Base-by-base conservation (phyloP, 768 basidiomycete species). In the Lanmaoa rubissima region DNA sequence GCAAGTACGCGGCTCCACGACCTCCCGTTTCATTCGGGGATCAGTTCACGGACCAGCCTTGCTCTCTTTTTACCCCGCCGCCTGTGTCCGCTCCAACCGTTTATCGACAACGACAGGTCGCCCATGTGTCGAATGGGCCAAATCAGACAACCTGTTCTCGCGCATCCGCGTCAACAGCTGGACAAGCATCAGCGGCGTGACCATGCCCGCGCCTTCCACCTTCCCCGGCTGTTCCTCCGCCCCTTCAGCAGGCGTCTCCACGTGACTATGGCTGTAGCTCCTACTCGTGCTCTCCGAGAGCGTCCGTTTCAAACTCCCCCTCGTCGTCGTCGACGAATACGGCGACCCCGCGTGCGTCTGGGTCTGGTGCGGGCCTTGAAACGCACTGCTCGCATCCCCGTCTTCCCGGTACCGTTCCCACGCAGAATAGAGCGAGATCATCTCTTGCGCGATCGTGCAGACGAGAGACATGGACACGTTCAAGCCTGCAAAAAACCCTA, bases 401-500 rank as follows among this genome's bases (percentile, higher is more conserved):
- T 88, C 84, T 58, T 92, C 88, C 54, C 84, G 85, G 73, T 92
- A 93, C 10, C 83, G 77, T 39, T 90, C 89, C 93, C 95, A 98
- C 0, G 94, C 80, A 5, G 89, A 83, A 72, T 98, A 98, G 35
- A 97, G 73, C 5, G 89, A 84, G 52, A 98, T 80, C 61, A 98
- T 92, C 74, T 98, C 92, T 67, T 98, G 95, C 0, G 88, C 83
- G 64, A 97, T 87, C 40, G 89, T 86, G 28, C 92, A 84, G 40
- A 99, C 75, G 55, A 90, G 80, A 1, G 88, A 79, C 61, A 95
- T 79, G 48, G 88, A 93, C 55, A 98, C 85, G 73, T 94, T 90
- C 17, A 99, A 80, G 4, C 84, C 84, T 0, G 94, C 85, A 56
- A 99, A 82, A 71, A 97, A 98, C 5, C 82, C 76, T 55, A 95